Evolutionary conservation across 306 rosid species (phyloP).

Genomic region (Malus orientalis): DNA sequence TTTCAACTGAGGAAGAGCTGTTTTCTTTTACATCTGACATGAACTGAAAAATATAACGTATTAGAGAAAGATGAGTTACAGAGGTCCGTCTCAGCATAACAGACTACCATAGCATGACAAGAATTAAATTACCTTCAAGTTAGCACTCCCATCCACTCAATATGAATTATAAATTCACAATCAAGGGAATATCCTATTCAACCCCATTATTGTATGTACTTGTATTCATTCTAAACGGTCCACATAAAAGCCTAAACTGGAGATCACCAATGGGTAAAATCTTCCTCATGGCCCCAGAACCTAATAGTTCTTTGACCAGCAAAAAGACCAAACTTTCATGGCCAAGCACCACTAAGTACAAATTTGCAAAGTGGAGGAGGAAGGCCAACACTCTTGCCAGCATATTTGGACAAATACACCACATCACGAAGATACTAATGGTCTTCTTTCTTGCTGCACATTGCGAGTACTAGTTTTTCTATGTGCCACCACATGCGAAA

Average conservation of each 20-base stretch:
- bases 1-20: background rate
- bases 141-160: background rate
- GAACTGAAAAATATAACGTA: background rate
- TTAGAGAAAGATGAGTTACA: background rate
- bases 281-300: background rate
- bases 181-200: background rate
- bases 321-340: background rate
- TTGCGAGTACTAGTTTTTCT: background rate
- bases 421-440: background rate
- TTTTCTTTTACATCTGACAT: background rate
- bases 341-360: background rate
- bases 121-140: background rate
- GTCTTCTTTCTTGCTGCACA: background rate
- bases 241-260: background rate
- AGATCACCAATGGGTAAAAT: background rate
- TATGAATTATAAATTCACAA: background rate
- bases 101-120: background rate
- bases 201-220: background rate
- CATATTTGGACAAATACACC: background rate
- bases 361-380: background rate
- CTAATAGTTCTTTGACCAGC: background rate
- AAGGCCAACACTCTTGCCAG: background rate
- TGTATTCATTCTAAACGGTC: background rate
- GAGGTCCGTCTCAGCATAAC: background rate
- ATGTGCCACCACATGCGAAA: background rate